These are phyloP conservation scores for Endothia cerciana DNA, from an alignment of 2,329 filamentous ascomycete species.

Conservation along the genomic window DNA sequence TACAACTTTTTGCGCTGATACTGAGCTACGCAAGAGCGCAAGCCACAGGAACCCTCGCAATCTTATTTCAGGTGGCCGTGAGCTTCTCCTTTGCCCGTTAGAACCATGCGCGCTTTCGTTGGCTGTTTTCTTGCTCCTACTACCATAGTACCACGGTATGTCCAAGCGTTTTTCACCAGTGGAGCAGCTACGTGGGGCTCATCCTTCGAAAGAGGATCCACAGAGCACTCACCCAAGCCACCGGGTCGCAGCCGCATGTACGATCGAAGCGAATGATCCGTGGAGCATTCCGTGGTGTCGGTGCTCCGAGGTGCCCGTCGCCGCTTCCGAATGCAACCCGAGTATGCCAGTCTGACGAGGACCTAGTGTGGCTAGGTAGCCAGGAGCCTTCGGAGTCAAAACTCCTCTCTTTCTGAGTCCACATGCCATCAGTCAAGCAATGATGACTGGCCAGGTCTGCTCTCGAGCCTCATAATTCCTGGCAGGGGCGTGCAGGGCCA, in stretches of 20 bases:
- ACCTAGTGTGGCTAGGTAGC: not conserved
- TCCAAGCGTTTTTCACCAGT: not conserved
- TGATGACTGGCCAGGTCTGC: no score
- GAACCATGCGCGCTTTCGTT: not conserved
- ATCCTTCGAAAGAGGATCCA: conserved; percentile 13
- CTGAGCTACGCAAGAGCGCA: conserved; percentile 1
- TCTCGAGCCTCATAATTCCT: no score
- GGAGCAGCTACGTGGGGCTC: not conserved
- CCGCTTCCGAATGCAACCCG: not conserved
- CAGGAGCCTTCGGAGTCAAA: not conserved
- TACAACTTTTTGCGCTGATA: not conserved
- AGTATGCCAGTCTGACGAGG: no score
- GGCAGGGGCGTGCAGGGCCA: not conserved
- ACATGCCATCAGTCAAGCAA: not conserved
- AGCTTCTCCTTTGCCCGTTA: not conserved
- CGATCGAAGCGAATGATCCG: conserved; percentile 2
- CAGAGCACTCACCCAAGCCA: conserved; percentile 17
- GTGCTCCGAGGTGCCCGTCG: not conserved
- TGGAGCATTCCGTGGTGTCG: not conserved
- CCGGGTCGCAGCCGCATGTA: conserved; percentile 18
- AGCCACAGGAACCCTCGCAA: conserved; percentile 4
- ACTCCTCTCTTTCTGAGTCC: not conserved
- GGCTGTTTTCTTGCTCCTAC: not conserved
- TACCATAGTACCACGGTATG: not conserved
- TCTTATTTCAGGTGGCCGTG: not conserved